phyloP scores from a whole-genome alignment of 2,329 filamentous ascomycete genomes.

The Cercospora sp. region DNA sequence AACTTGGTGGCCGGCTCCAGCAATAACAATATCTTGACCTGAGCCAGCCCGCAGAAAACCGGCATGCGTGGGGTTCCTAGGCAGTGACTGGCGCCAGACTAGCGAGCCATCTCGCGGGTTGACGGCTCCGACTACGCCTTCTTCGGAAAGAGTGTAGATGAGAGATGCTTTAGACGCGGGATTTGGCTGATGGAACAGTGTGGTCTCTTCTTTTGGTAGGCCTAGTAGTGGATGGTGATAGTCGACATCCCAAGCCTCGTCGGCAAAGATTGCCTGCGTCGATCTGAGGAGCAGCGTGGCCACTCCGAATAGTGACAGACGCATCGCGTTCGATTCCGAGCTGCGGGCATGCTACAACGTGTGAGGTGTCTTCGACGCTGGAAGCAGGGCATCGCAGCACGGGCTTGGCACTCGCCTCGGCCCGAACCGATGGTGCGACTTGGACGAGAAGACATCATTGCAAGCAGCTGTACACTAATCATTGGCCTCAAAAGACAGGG shows the following conservation, averaged over 20 bases:
- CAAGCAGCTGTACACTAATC: not conserved
- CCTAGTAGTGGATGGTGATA: constrained; percentile 91
- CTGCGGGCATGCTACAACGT: not conserved
- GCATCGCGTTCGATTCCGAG: constrained; percentile 22
- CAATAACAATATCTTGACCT: constrained; percentile 74
- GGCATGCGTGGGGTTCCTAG: constrained; percentile 41
- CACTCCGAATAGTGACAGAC: constrained; percentile 29
- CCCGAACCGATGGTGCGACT: not conserved
- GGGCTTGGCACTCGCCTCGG: not conserved
- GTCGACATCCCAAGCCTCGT: constrained; percentile 89
- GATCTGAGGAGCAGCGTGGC: constrained; percentile 50
- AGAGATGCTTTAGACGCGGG: constrained; percentile 81
- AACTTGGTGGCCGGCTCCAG: constrained; percentile 68
- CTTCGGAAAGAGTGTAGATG: constrained; percentile 85
- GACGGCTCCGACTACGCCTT: constrained; percentile 79
- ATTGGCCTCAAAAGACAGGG: not conserved
- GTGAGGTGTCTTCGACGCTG: constrained; percentile 5
- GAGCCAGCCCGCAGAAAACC: constrained; percentile 69
- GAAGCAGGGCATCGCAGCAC: not conserved
- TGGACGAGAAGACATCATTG: not conserved
- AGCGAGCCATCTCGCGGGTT: constrained; percentile 82
- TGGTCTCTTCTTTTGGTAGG: constrained; percentile 75
- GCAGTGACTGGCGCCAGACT: constrained; percentile 80
- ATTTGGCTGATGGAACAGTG: constrained; percentile 90
- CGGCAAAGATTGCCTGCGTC: constrained; percentile 72